These are phyloP conservation scores for Picochlorum sp. DNA, from an alignment of 139 green algal genomes.

Conservation along the genomic window DNA sequence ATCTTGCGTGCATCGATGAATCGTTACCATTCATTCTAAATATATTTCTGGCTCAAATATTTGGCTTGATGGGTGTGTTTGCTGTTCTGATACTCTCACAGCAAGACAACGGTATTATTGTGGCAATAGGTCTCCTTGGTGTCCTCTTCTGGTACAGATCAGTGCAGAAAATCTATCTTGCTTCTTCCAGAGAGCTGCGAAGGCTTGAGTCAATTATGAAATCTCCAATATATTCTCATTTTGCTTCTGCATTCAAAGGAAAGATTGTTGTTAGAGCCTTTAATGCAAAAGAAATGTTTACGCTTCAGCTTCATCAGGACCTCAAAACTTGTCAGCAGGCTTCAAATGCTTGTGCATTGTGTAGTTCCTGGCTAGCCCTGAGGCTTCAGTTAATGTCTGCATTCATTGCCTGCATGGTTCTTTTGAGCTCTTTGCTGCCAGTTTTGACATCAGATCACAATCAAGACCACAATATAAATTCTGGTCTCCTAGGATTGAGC, in stretches of 20 bases:
- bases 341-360: constrained; percentile 12
- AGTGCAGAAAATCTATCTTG: constrained; percentile 52
- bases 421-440: constrained; percentile 1
- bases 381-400: constrained; percentile 73
- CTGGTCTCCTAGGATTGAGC: constrained; percentile 48
- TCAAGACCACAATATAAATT: background rate
- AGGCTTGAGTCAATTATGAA: constrained; percentile 50
- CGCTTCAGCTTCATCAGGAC: background rate
- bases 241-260: constrained; percentile 38
- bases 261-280: constrained; percentile 41
- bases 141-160: constrained; percentile 36
- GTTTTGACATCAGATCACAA: no score
- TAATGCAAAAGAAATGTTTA: constrained; percentile 29
- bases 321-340: constrained; percentile 36
- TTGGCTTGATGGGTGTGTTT: constrained; percentile 48
- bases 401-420: constrained; percentile 43
- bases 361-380: constrained; percentile 54
- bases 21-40: constrained; percentile 83
- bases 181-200: constrained; percentile 49
- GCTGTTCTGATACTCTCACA: constrained; percentile 51
- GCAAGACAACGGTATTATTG: constrained; percentile 13
- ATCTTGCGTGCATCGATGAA: constrained; percentile 70
- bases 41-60: constrained; percentile 71
- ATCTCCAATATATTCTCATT: constrained; percentile 58
- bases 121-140: constrained; percentile 44